A percentile compares a stretch with the other conserved stretches of the same genome.
phyloP scores from a whole-genome alignment of 2,329 filamentous ascomycete species.

The Aurifilum marmelostoma region DNA sequence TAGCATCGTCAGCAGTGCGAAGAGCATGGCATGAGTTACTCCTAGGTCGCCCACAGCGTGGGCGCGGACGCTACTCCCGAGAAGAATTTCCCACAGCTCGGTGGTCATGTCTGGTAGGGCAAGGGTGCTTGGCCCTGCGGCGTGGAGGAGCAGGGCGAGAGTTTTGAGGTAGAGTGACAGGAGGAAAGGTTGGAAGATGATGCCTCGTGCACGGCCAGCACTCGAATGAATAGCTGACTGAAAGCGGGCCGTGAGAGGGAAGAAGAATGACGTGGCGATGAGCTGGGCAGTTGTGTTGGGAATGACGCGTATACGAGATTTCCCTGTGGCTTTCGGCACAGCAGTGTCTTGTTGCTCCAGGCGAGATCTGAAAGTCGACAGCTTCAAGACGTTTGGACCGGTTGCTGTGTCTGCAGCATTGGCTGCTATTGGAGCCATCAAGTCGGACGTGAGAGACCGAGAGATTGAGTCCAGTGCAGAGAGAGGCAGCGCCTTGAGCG shows the following conservation, averaged over 20 bases:
- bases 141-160: conserved; percentile 78
- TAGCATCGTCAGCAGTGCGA: conserved; percentile 77
- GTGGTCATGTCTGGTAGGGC: conserved; percentile 78
- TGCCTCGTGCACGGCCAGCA: conserved; percentile 50
- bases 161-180: conserved; percentile 85
- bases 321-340: conserved; percentile 43
- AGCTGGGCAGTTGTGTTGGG: conserved; percentile 79
- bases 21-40: conserved; percentile 75
- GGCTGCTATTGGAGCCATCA: conserved; percentile 82
- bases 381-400: conserved; percentile 83
- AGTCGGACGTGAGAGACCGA: conserved; percentile 66
- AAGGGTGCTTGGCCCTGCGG: conserved; percentile 78
- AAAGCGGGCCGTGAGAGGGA: conserved; percentile 81
- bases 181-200: conserved; percentile 75
- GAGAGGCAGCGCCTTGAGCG: conserved; percentile 55
- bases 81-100: conserved; percentile 82
- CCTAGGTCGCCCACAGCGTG: conserved; percentile 62
- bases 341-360: conserved; percentile 61
- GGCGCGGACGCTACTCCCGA: conserved; percentile 63
- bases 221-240: conserved; percentile 60
- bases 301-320: conserved; percentile 56
- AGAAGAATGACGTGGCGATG: conserved; percentile 79
- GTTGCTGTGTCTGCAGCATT: conserved; percentile 77
- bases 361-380: conserved; percentile 84
- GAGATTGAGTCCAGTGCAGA: conserved; percentile 72